Percentiles rank a stretch among this genome's conserved stretches.
Evolutionary conservation across 768 basidiomycete species (phyloP).

Genomic region (Glaciozyma antarctica): DNA sequence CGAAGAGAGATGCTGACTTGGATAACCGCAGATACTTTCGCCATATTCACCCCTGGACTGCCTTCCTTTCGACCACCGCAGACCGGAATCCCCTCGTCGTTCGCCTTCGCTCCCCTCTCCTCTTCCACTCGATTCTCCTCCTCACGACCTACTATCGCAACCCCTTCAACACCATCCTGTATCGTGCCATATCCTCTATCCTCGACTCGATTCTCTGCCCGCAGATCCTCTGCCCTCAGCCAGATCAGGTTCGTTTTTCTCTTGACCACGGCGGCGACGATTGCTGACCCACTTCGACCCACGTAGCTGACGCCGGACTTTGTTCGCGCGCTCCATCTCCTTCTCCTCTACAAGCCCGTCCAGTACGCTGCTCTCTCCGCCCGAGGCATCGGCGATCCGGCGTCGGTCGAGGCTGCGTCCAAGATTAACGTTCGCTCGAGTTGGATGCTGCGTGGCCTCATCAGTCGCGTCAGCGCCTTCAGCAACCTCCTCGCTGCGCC

Average conservation of each 20-base stretch:
- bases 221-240: constrained; percentile 28
- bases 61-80: constrained; percentile 12
- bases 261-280: no score
- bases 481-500: constrained; percentile 22
- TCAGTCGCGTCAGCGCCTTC: constrained; percentile 11
- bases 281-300: neutral
- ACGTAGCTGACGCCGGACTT: constrained; percentile 8
- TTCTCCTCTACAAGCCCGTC: constrained; percentile 28
- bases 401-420: constrained; percentile 13
- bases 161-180: constrained; percentile 10
- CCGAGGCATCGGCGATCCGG: constrained; percentile 10
- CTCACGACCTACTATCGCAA: constrained; percentile 26
- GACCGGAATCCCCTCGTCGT: constrained; percentile 18
- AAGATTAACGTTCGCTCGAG: constrained; percentile 26
- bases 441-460: constrained; percentile 23
- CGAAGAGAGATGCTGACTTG: neutral
- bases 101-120: constrained; percentile 20
- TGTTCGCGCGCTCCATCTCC: constrained; percentile 20
- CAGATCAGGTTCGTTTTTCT: constrained; percentile 14
- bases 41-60: constrained; percentile 20
- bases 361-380: constrained; percentile 20
- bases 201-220: constrained; percentile 26
- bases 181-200: constrained; percentile 20
- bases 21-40: constrained; percentile 7
- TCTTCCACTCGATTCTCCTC: constrained; percentile 30